These are phyloP conservation scores for Cerrena zonata DNA, from an alignment of 1,284 basidiomycete species.

Conservation along the genomic window DNA sequence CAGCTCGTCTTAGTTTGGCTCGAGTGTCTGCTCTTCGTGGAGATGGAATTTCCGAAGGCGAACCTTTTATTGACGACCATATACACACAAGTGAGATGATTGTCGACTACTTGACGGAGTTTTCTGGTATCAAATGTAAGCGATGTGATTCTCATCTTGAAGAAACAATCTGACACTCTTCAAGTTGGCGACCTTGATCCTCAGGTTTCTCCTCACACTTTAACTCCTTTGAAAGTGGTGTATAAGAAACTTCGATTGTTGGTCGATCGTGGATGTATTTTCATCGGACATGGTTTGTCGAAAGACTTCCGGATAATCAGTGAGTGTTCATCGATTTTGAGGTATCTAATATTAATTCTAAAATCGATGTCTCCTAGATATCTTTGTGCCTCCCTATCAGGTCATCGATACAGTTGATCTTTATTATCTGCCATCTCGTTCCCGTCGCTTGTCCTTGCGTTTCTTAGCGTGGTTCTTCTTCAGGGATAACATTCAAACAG, in stretches of 20 bases:
- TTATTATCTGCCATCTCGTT: slow-evolving; percentile 78
- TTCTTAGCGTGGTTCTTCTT: slow-evolving; percentile 94
- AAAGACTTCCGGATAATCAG: slow-evolving; percentile 99
- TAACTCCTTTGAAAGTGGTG: slow-evolving; percentile 91
- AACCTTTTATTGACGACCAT: slow-evolving; percentile 96
- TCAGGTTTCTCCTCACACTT: slow-evolving; percentile 74
- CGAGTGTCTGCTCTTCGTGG: slow-evolving; percentile 92
- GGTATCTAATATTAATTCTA: not conserved
- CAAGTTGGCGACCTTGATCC: slow-evolving; percentile 90
- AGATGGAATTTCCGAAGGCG: slow-evolving; percentile 69
- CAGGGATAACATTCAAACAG: slow-evolving; percentile 85
- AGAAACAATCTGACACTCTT: not conserved
- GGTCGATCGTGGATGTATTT: slow-evolving; percentile 92
- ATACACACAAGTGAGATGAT: slow-evolving; percentile 93
- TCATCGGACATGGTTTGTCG: slow-evolving; percentile 97
- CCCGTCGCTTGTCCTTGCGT: slow-evolving; percentile 85
- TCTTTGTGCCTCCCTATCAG: slow-evolving; percentile 90
- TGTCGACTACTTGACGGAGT: slow-evolving; percentile 95
- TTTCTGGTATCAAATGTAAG: slow-evolving; percentile 89
- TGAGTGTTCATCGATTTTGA: slow-evolving; percentile 36
- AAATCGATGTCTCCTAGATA: slow-evolving; percentile 50
- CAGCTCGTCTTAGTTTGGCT: slow-evolving; percentile 86
- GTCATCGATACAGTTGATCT: slow-evolving; percentile 96
- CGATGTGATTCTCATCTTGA: slow-evolving; percentile 4
- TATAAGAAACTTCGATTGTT: slow-evolving; percentile 96